Percentiles rank a stretch among this genome's conserved stretches.
These are phyloP conservation scores for Niebla homalea DNA, from an alignment of 495 filamentous ascomycete genomes.

Conservation along the genomic window DNA sequence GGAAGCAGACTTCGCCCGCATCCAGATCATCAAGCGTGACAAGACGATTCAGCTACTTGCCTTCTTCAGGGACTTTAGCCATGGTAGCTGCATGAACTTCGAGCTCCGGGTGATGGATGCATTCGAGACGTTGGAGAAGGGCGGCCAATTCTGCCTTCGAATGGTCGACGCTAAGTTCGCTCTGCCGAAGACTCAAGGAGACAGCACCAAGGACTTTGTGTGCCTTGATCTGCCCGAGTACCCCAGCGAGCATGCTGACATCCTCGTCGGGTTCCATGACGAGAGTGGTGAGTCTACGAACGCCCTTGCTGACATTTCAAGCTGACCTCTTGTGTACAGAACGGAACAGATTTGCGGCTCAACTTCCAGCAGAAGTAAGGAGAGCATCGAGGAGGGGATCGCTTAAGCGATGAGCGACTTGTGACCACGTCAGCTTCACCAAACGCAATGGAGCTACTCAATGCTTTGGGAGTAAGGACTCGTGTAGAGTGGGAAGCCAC, in stretches of 20 bases:
- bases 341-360: constrained; percentile 31
- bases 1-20: constrained; percentile 59
- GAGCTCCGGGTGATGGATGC: constrained; percentile 65
- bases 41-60: constrained; percentile 61
- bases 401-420: constrained; percentile 27
- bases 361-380: constrained; percentile 33
- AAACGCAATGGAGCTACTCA: too few relatives aligned
- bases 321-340: constrained; percentile 24
- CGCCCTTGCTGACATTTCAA: neutral
- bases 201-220: constrained; percentile 52
- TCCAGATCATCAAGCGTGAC: constrained; percentile 66
- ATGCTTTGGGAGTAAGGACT: too few relatives aligned
- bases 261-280: constrained; percentile 67
- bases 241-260: constrained; percentile 81
- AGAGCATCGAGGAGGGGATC: constrained; percentile 38
- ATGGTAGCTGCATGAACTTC: constrained; percentile 80
- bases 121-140: constrained; percentile 56
- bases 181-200: constrained; percentile 49
- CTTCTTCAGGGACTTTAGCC: constrained; percentile 72
- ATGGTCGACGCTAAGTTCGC: constrained; percentile 86
- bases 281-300: constrained; percentile 49
- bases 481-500: too few relatives aligned
- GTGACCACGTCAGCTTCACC: too few relatives aligned
- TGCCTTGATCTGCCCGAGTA: constrained; percentile 79
- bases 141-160: constrained; percentile 52